Evolutionary conservation across 768 basidiomycete genomes (phyloP).

Genomic region (Cytidiella melzeri): DNA sequence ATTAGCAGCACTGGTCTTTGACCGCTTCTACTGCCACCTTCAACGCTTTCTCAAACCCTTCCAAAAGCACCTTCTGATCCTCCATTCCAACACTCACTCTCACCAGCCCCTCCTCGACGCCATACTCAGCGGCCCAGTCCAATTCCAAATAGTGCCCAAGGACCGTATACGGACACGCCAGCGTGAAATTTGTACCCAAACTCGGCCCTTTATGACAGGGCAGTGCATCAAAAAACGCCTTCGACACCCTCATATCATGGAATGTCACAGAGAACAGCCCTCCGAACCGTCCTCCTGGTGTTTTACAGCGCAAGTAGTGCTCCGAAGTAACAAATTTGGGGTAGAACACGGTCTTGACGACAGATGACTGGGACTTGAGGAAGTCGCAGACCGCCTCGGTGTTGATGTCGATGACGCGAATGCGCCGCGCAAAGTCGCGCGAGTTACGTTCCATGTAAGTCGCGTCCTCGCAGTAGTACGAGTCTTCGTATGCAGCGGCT

Average conservation of each 20-base stretch:
- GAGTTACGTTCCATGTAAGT: conserved; percentile 98
- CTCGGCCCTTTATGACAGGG: conserved; percentile 86
- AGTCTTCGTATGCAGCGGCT: conserved; percentile 64
- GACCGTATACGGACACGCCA: conserved; percentile 90
- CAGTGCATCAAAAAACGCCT: conserved; percentile 81
- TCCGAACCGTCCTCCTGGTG: conserved; percentile 56
- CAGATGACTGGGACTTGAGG: conserved; percentile 50
- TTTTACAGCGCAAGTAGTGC: conserved; percentile 67
- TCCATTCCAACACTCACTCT: conserved; percentile 92
- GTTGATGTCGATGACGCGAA: conserved; percentile 74
- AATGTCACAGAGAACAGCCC: conserved; percentile 89
- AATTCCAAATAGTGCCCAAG: conserved; percentile 87
- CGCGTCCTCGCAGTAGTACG: conserved; percentile 86
- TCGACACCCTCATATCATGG: conserved; percentile 56
- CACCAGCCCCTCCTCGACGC: conserved; percentile 79
- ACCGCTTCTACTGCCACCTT: conserved; percentile 55
- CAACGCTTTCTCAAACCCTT: conserved; percentile 58
- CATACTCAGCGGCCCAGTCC: conserved; percentile 86
- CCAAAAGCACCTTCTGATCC: conserved; percentile 48
- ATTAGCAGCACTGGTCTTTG: neutral
- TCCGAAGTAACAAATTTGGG: conserved; percentile 74
- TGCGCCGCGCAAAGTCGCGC: conserved; percentile 77
- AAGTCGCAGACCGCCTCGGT: conserved; percentile 78
- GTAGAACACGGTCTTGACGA: conserved; percentile 82
- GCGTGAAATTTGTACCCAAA: conserved; percentile 92